Conservation (phyloP, 1,284 basidiomycete species). For the Mixia osmundae region DNA sequence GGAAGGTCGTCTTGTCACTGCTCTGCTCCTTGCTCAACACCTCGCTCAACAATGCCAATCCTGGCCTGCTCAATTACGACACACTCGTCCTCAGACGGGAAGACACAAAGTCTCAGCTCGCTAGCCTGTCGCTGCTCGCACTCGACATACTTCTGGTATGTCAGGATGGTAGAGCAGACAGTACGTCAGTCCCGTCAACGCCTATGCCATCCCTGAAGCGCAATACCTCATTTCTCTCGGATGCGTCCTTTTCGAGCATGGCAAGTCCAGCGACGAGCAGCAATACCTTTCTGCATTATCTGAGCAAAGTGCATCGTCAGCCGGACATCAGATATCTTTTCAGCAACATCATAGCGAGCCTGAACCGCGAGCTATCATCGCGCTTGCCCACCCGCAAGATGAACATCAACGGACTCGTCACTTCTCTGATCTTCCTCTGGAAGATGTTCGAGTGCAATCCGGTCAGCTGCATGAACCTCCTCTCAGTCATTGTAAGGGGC, state of each 20-base stretch:
- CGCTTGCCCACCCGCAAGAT: neutral
- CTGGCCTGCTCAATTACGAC: neutral
- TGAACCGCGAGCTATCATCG: conserved; percentile 38
- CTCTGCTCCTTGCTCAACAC: conserved; percentile 80
- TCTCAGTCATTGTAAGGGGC: neutral
- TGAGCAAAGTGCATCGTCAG: conserved; percentile 68
- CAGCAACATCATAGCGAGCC: conserved; percentile 40
- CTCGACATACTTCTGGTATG: conserved; percentile 8
- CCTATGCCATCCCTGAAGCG: neutral
- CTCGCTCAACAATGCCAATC: conserved; percentile 27
- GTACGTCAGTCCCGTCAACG: neutral
- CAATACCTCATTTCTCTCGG: conserved; percentile 27
- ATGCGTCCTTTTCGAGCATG: conserved; percentile 11
- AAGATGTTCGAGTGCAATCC: conserved; percentile 75
- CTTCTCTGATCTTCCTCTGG: conserved; percentile 54
- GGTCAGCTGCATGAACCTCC: conserved; percentile 25
- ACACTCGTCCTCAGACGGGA: neutral
- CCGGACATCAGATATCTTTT: conserved; percentile 66
- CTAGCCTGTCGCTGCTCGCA: conserved; percentile 3
- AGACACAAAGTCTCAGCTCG: conserved; percentile 4
- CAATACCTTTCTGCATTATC: conserved; percentile 70
- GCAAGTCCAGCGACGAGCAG: conserved; percentile 33
- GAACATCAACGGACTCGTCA: conserved; percentile 7
- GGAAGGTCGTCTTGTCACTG: conserved; percentile 35
- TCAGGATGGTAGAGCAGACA: too few relatives aligned